Base-by-base conservation (phyloP, 1,284 basidiomycete species). In the Athelia sp. region DNA sequence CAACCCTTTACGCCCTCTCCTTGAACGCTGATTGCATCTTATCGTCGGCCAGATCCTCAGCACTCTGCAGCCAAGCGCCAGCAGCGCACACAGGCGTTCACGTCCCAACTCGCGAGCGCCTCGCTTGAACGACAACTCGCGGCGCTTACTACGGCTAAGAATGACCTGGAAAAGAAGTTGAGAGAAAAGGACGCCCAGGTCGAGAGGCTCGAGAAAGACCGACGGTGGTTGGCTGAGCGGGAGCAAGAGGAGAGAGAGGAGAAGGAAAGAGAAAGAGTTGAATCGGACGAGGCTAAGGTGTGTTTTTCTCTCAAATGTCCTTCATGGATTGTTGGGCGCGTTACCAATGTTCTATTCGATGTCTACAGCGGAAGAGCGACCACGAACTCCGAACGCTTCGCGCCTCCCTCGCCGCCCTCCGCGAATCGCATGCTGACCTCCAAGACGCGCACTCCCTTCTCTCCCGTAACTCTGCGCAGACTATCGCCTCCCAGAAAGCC, bases 131-230 rank as follows among this genome's bases (percentile, higher is more conserved):
- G 85, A 14, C 78, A 82, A 55, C 71, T 88, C 1, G 66, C 79
- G 4, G 66, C 79, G 1, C 70, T 77, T 0, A 78, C 87, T 53
- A 74, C 80, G 0, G 69, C 75, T 8, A 80, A 79, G 53, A 62
- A 74, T 15, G 82, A 86, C 29, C 65, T 86, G 24, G 84, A 88
- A 60, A 73, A 73, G 14, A 81, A 81, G 60, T 64, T 88, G 9
- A 69, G 79, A 18, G 82, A 87, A 64, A 79, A 74, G 56, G 79
- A 83, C 18, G 51, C 69, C 3, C 56, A 64, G 10, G 72, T 84
- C 21, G 83, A 83, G 43, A 65, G 76, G 45, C 68, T 88, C 3
- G 80, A 87, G 58, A 68, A 75, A n/a, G 86, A 89, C 58, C 64
- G 84, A 29, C 68, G 82, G 17, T 86, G 72, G 67, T 69, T 87